Evolutionary conservation across 73 alveolate genomes (phyloP).

Genomic region (Paramecium sexaurelia): DNA sequence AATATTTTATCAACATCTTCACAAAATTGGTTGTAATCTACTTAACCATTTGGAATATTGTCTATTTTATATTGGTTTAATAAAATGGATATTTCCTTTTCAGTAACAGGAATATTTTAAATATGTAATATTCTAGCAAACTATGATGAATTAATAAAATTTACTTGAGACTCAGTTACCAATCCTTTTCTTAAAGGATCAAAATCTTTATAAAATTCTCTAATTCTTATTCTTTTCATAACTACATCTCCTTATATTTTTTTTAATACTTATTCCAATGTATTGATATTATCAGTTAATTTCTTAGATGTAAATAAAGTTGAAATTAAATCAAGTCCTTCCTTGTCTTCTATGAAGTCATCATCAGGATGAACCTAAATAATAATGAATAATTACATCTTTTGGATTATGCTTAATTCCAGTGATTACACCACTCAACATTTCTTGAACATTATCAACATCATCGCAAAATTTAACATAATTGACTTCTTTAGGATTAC

Average conservation of each 20-base stretch:
- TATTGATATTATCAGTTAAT: conserved; percentile 12
- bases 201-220: conserved; percentile 90
- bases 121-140: conserved; percentile 83
- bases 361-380: conserved; percentile 41
- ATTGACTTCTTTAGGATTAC: conserved; percentile 81
- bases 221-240: conserved; percentile 86
- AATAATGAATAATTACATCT: not conserved
- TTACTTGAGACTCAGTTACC: conserved; percentile 72
- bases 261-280: conserved; percentile 83
- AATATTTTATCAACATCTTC: conserved; percentile 80
- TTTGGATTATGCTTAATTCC: conserved; percentile 62
- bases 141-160: conserved; percentile 21
- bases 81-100: conserved; percentile 81
- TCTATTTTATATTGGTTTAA: conserved; percentile 70
- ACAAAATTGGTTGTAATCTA: conserved; percentile 81
- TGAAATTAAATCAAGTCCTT: conserved; percentile 66
- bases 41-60: conserved; percentile 70
- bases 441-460: conserved; percentile 86
- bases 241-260: conserved; percentile 86
- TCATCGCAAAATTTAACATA: conserved; percentile 86
- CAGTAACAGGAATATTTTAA: conserved; percentile 83
- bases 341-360: conserved; percentile 59
- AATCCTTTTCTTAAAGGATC: conserved; percentile 90
- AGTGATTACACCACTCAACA: conserved; percentile 76
- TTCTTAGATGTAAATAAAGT: conserved; percentile 66